phyloP scores from a whole-genome alignment of 1,284 basidiomycete genomes.

The Ganoderma lucidum region DNA sequence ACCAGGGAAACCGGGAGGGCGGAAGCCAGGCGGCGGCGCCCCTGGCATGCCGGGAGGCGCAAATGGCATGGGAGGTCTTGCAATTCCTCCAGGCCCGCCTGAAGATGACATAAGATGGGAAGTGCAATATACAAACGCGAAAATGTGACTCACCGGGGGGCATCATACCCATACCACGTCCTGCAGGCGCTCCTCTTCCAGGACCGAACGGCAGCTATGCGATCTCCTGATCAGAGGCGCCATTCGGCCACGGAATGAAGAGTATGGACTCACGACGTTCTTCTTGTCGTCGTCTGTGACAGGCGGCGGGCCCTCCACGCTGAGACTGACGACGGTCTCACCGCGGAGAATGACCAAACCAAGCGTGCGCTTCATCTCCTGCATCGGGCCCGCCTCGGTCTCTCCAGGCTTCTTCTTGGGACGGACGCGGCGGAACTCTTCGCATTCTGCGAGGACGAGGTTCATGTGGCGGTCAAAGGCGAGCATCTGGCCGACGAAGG shows the following conservation, averaged over 20 bases:
- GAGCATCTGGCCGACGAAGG: conserved; percentile 97
- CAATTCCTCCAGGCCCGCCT: conserved; percentile 77
- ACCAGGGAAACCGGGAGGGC: conserved; percentile 79
- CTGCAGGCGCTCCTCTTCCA: conserved; percentile 94
- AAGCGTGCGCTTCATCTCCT: conserved; percentile 96
- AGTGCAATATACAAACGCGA: background rate
- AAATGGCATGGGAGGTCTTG: conserved; percentile 87
- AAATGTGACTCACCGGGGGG: conserved; percentile 75
- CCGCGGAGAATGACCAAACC: conserved; percentile 97
- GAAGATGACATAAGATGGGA: conserved; percentile 14
- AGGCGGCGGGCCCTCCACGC: conserved; percentile 96
- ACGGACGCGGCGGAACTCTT: conserved; percentile 91
- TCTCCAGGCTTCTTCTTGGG: conserved; percentile 87
- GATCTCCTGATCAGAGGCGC: background rate
- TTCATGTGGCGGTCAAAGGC: conserved; percentile 99
- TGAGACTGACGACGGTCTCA: conserved; percentile 95
- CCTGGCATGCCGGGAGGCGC: conserved; percentile 82
- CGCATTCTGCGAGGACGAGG: conserved; percentile 96
- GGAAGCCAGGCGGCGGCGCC: conserved; percentile 79
- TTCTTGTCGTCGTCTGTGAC: conserved; percentile 91
- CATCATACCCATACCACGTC: conserved; percentile 97
- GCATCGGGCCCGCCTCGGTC: conserved; percentile 77
- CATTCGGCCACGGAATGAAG: background rate
- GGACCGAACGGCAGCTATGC: conserved; percentile 86
- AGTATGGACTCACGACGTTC: conserved; percentile 58